Percentiles rank a stretch among this genome's conserved stretches.
phyloP scores from a whole-genome alignment of 768 basidiomycete species.

The Leccinellum albellum region DNA sequence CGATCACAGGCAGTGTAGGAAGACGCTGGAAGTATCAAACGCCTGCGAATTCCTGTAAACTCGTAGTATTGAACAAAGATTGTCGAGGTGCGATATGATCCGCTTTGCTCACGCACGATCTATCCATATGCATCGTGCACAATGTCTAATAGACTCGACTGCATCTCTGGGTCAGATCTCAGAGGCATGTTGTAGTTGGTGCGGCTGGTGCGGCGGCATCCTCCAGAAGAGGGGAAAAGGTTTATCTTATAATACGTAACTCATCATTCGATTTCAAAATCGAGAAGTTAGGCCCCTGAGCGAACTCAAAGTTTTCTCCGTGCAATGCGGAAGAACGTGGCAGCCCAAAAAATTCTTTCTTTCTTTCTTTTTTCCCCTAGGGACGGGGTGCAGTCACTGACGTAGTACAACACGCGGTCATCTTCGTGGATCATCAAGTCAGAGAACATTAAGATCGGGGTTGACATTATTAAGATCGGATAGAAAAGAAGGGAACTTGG shows the following conservation, averaged over 20 bases:
- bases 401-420: not conserved
- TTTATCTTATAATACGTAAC: not conserved
- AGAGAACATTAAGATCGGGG: not conserved
- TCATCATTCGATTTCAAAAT: not conserved
- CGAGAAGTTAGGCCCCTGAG: not conserved
- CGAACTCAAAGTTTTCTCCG: not conserved
- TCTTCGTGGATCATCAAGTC: not conserved
- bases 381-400: not conserved
- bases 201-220: not conserved
- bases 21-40: not conserved
- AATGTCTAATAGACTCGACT: not conserved
- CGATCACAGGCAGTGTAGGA: not conserved
- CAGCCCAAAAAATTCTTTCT: not conserved
- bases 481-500: not conserved
- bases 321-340: not conserved
- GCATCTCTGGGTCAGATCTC: not conserved
- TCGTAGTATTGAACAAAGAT: not conserved
- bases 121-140: not conserved
- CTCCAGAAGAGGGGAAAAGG: not conserved
- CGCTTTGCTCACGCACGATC: not conserved
- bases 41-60: not conserved
- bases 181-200: not conserved
- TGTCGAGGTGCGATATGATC: not conserved
- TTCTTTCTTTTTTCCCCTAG: too few relatives aligned
- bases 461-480: not conserved